phyloP scores from a whole-genome alignment of 805 yeast genomes.

The Starmerella tilneyi region DNA sequence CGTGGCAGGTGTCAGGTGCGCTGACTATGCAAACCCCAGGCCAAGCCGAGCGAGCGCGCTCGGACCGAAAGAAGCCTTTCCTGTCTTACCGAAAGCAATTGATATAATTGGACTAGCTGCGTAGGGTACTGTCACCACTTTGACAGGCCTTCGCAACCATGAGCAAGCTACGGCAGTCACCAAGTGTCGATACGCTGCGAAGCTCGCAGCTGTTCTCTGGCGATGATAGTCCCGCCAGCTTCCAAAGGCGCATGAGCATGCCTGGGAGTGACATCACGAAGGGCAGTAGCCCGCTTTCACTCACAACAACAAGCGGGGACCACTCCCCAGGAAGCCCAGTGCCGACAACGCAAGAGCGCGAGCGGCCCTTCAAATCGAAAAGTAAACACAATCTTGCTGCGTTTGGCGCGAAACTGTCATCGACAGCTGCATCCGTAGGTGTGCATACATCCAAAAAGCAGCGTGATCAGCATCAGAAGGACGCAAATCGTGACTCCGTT shows the following conservation, averaged over 20 bases:
- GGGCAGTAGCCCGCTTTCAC: slow-evolving; percentile 6
- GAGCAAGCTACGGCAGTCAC: slow-evolving; percentile 8
- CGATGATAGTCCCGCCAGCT: slow-evolving; percentile 1
- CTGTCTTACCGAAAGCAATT: too few relatives aligned
- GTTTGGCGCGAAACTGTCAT: slow-evolving; percentile 25
- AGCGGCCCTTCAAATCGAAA: slow-evolving; percentile 18
- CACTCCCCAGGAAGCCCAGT: slow-evolving; percentile 9
- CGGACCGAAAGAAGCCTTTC: too few relatives aligned
- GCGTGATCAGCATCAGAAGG: slow-evolving; percentile 11
- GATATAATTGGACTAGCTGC: too few relatives aligned
- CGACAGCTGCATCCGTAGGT: slow-evolving; percentile 30
- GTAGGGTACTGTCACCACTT: too few relatives aligned
- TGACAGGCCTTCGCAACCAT: background rate
- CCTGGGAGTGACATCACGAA: background rate
- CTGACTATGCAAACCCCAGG: background rate
- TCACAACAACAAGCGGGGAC: slow-evolving; percentile 2
- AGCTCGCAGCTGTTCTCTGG: background rate
- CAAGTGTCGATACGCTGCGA: slow-evolving; percentile 4
- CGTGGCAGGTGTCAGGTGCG: slow-evolving; percentile 5
- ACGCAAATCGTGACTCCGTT: slow-evolving; percentile 14
- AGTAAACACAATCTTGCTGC: slow-evolving; percentile 23
- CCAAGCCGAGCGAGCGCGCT: too few relatives aligned
- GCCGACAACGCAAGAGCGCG: slow-evolving; percentile 9
- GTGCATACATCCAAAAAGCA: slow-evolving; percentile 27
- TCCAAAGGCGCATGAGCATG: background rate